phyloP scores from a whole-genome alignment of 345 rosid species.

The Erodium maritimum region DNA sequence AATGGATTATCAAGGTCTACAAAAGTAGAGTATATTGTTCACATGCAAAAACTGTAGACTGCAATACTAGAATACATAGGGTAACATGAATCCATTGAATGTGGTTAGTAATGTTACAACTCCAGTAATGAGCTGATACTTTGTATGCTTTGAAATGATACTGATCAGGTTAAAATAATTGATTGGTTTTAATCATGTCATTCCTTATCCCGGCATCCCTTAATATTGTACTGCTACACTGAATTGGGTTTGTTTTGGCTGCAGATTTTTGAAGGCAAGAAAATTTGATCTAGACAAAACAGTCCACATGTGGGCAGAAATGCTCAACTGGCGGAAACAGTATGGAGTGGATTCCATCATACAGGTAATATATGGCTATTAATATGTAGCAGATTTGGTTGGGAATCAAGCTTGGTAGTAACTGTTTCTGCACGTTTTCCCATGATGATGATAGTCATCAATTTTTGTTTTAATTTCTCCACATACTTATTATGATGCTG shows the following conservation, averaged over 20 bases:
- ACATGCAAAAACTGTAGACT: too few relatives aligned
- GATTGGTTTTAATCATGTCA: background rate
- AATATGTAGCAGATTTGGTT: background rate
- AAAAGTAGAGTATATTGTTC: too few relatives aligned
- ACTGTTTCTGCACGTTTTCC: conserved; percentile 5
- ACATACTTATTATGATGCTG: conserved; percentile 4
- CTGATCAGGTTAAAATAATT: too few relatives aligned
- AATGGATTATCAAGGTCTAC: too few relatives aligned
- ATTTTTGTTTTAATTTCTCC: conserved; percentile 1
- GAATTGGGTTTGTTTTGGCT: conserved; percentile 5
- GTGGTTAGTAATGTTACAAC: too few relatives aligned
- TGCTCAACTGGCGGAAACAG: conserved; percentile 84
- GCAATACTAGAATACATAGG: too few relatives aligned
- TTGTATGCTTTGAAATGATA: too few relatives aligned
- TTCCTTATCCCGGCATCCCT: background rate
- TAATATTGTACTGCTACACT: conserved; percentile 1
- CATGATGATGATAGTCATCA: background rate
- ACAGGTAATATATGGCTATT: conserved; percentile 40
- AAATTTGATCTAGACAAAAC: conserved; percentile 74
- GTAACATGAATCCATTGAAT: too few relatives aligned
- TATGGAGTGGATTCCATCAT: conserved; percentile 56
- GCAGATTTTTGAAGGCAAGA: conserved; percentile 85
- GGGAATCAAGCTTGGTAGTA: background rate
- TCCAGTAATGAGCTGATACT: too few relatives aligned
- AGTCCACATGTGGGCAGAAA: conserved; percentile 80